Evolutionary conservation across 1,139 yeast species (phyloP).

Genomic region (Lodderomyces margitis): DNA sequence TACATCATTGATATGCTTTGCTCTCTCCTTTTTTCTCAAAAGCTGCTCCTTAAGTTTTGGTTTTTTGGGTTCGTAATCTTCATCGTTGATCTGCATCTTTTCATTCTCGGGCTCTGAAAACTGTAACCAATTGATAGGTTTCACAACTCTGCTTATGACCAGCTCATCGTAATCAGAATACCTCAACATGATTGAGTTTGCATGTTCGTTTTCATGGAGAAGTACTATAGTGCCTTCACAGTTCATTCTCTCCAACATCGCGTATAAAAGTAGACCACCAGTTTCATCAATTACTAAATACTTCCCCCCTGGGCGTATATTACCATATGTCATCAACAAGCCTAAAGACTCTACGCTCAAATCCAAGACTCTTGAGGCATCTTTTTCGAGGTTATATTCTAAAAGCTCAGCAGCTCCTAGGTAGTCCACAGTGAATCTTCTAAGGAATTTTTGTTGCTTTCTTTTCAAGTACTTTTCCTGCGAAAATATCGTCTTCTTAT

Average conservation of each 20-base stretch:
- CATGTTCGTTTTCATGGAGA: slow-evolving; percentile 90
- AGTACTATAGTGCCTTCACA: slow-evolving; percentile 76
- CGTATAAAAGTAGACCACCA: slow-evolving; percentile 79
- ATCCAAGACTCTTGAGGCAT: slow-evolving; percentile 69
- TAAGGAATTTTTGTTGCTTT: slow-evolving; percentile 85
- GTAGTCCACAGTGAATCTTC: slow-evolving; percentile 79
- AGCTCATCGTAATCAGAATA: slow-evolving; percentile 56
- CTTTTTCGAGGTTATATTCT: slow-evolving; percentile 72
- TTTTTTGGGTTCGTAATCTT: slow-evolving; percentile 51
- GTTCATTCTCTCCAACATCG: slow-evolving; percentile 86
- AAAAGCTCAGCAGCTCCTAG: slow-evolving; percentile 75
- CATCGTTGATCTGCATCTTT: slow-evolving; percentile 48
- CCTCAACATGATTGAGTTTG: slow-evolving; percentile 70
- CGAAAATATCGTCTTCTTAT: slow-evolving; percentile 82
- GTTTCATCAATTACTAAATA: slow-evolving; percentile 89
- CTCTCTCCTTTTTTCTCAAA: slow-evolving; percentile 59
- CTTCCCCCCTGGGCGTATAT: slow-evolving; percentile 84
- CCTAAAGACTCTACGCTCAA: slow-evolving; percentile 84
- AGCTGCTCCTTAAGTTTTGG: slow-evolving; percentile 70
- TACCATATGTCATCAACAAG: slow-evolving; percentile 69
- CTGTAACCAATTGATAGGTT: slow-evolving; percentile 76
- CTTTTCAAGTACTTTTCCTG: slow-evolving; percentile 90
- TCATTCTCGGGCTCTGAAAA: slow-evolving; percentile 74
- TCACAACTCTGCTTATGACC: slow-evolving; percentile 53
- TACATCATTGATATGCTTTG: slow-evolving; percentile 51